Evolutionary conservation across 2,329 filamentous ascomycete species (phyloP).

Genomic region (Fusarium siculi): DNA sequence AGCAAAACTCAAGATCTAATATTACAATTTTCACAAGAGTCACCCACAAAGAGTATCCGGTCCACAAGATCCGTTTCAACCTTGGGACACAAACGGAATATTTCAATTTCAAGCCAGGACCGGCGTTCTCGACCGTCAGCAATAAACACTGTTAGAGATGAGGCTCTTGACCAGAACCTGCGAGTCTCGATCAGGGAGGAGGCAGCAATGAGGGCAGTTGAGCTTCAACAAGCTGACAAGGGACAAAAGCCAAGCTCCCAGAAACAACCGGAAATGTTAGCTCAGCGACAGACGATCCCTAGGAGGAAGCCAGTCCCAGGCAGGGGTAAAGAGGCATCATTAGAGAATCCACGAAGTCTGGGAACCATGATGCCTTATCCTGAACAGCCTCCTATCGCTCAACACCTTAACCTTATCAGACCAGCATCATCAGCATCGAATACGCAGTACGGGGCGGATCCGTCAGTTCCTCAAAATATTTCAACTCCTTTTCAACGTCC

Average conservation of each 20-base stretch:
- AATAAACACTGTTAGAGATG: neutral
- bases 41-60: slow-evolving; percentile 7
- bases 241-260: neutral
- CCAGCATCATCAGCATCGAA: slow-evolving; percentile 48
- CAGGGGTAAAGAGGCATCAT: slow-evolving; percentile 1
- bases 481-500: slow-evolving; percentile 35
- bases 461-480: neutral
- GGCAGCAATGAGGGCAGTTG: slow-evolving; percentile 24
- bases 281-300: slow-evolving; percentile 4
- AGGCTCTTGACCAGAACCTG: slow-evolving; percentile 7
- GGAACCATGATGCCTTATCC: slow-evolving; percentile 53
- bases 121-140: neutral
- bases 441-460: neutral
- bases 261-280: neutral
- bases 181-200: slow-evolving; percentile 32
- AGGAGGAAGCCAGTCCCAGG: slow-evolving; percentile 18
- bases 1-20: slow-evolving; percentile 36
- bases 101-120: slow-evolving; percentile 15
- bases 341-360: slow-evolving; percentile 44
- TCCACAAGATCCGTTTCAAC: slow-evolving; percentile 25
- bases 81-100: slow-evolving; percentile 1
- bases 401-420: slow-evolving; percentile 50
- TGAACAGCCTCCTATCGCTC: slow-evolving; percentile 53
- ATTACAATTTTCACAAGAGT: slow-evolving; percentile 34
- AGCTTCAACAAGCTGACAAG: slow-evolving; percentile 21